Evolutionary conservation across 176 grass and related monocot genomes (phyloP).

Genomic region (Aegilops longissima): DNA sequence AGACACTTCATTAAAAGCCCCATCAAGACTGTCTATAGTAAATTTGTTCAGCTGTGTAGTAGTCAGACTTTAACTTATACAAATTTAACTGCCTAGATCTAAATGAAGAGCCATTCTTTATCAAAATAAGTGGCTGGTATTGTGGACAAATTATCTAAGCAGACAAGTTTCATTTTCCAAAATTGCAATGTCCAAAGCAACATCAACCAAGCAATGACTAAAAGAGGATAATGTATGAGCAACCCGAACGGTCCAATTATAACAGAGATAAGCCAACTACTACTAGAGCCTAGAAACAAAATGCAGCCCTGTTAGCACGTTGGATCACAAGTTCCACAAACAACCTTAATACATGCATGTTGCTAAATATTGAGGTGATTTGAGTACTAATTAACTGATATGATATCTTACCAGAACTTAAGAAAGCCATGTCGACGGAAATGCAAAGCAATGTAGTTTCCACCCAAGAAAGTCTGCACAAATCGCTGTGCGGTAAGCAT

Average conservation of each 20-base stretch:
- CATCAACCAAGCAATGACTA: slow-evolving; percentile 2
- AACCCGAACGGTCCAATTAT: not conserved
- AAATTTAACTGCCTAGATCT: slow-evolving; percentile 20
- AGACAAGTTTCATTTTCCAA: not conserved
- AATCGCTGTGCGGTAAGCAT: slow-evolving; percentile 87
- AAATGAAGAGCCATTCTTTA: slow-evolving; percentile 14
- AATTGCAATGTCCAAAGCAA: slow-evolving; percentile 13
- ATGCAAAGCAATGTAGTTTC: slow-evolving; percentile 92
- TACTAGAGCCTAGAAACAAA: slow-evolving; percentile 16
- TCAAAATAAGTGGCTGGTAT: slow-evolving; percentile 22
- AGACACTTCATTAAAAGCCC: not conserved
- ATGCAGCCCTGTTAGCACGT: not conserved
- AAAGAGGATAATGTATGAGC: not conserved
- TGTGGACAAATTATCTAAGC: not conserved
- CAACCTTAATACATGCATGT: not conserved
- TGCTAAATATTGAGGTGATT: not conserved
- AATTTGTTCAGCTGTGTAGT: not conserved
- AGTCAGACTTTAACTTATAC: slow-evolving; percentile 13
- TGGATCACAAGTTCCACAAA: slow-evolving; percentile 1
- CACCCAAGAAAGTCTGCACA: slow-evolving; percentile 91
- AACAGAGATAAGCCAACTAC: not conserved
- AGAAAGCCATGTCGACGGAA: slow-evolving; percentile 93
- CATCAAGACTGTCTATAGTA: not conserved
- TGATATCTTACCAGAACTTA: slow-evolving; percentile 74
- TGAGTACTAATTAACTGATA: not conserved